Evolutionary conservation across 768 basidiomycete genomes (phyloP).

Genomic region (Mycena capillaripes): DNA sequence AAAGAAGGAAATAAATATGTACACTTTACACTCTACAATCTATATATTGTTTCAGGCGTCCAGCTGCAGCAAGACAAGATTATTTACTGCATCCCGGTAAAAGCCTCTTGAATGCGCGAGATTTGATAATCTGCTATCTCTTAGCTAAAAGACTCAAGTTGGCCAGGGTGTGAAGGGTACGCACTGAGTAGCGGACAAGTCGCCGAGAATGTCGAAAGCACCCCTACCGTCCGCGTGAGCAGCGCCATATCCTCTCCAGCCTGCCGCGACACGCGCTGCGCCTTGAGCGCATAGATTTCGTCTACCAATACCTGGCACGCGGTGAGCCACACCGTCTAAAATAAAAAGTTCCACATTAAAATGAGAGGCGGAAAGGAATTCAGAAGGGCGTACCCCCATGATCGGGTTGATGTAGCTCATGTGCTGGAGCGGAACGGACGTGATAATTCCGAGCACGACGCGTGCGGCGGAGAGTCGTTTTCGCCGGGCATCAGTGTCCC

Average conservation of each 20-base stretch:
- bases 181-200: conserved; percentile 14
- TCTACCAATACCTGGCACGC: conserved; percentile 23
- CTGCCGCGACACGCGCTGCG: background rate
- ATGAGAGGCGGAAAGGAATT: background rate
- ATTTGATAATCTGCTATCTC: conserved; percentile 6
- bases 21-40: too few relatives aligned
- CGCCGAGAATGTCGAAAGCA: background rate
- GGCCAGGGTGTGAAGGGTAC: background rate
- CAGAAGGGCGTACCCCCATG: conserved; percentile 44
- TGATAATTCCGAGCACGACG: conserved; percentile 29
- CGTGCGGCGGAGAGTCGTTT: conserved; percentile 39
- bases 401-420: conserved; percentile 45
- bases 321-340: conserved; percentile 16
- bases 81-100: background rate
- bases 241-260: background rate
- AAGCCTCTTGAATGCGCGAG: conserved; percentile 14
- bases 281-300: background rate
- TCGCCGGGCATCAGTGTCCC: conserved; percentile 35
- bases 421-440: conserved; percentile 26
- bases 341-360: background rate
- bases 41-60: too few relatives aligned
- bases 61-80: too few relatives aligned
- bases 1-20: too few relatives aligned
- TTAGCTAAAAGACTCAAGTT: too few relatives aligned
- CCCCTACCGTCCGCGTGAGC: background rate